Base-by-base conservation (phyloP, 176 grass and related monocot species). In the Otatea glauca region DNA sequence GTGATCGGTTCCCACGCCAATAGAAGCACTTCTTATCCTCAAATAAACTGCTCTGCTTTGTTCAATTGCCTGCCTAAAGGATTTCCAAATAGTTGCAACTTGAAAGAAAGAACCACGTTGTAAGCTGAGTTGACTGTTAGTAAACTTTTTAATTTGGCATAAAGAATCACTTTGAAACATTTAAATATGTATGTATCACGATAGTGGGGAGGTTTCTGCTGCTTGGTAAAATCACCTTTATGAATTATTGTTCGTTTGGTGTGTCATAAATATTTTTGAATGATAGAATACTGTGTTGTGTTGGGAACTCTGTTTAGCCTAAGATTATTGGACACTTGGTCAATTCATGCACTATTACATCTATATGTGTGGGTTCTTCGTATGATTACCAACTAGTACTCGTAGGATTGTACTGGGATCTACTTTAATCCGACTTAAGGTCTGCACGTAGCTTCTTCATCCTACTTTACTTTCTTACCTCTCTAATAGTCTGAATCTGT, bases 131-230 rank as follows among this genome's bases (percentile, higher is more conserved):
- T 21, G 9, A 25, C 20, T 50, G 8, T 11, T 41, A 15, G n/a
- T 62, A 63, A 64, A 70, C 70, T 58, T 48, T n/a, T 35, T 53
- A 58, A 12, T 18, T 70, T 83, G 70, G n/a, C 54, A 79, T 58
- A 25, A 16, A 21, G 5, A 3, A 76, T 68, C 38, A 9, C 2
- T 81, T 34, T 29, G 25, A 12, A 50, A 41, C 6, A 51, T 55
- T 55, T 11, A 53, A 39, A 43, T 29, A 0, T 29, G 29, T 45
- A 23, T 55, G 47, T 15, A 47, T 48, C 1, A 3, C 18, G 2
- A 35, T 56, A 34, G 13, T 15, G 32, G 9, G 54, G 74, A 29
- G 24, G 63, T 56, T 68, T 6, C 5, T 38, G 39, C 13, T 56
- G 29, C 59, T 64, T 86, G 42, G 20, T 70, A 41, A 17, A 72